Conservation (phyloP, 2,329 filamentous ascomycete genomes). For the Salinomyces thailandicus region DNA sequence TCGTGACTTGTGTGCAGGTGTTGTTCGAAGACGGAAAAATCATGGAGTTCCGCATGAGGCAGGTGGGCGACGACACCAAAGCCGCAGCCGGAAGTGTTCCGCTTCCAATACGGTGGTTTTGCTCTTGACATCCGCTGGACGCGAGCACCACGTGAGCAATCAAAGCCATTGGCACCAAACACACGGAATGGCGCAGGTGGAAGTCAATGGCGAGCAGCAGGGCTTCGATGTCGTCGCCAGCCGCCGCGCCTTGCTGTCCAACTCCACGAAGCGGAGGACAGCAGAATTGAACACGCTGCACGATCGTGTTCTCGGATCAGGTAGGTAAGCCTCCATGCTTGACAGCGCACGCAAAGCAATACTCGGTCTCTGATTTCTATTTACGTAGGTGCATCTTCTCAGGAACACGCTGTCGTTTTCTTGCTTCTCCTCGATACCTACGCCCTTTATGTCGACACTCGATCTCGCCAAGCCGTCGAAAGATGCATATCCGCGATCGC, state of each 20-base stretch:
- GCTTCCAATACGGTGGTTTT: too few relatives aligned
- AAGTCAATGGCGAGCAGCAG: slow-evolving; percentile 15
- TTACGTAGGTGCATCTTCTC: slow-evolving; percentile 5
- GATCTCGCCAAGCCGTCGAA: slow-evolving; percentile 74
- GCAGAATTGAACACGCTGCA: slow-evolving; percentile 35
- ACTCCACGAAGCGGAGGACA: slow-evolving; percentile 39
- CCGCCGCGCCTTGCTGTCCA: slow-evolving; percentile 33
- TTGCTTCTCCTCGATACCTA: slow-evolving; percentile 72
- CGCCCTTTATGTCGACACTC: slow-evolving; percentile 73
- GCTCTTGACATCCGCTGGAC: too few relatives aligned
- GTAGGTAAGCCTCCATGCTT: slow-evolving; percentile 24
- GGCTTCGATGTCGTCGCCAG: slow-evolving; percentile 17
- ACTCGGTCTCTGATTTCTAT: neutral
- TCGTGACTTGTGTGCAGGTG: too few relatives aligned
- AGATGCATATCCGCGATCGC: slow-evolving; percentile 63
- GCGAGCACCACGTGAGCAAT: too few relatives aligned
- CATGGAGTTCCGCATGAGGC: slow-evolving; percentile 1
- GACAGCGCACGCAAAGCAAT: neutral
- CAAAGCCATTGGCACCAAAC: too few relatives aligned
- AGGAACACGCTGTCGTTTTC: slow-evolving; percentile 22
- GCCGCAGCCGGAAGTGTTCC: neutral
- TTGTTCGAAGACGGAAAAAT: too few relatives aligned
- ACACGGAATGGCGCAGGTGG: slow-evolving; percentile 19
- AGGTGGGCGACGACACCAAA: neutral
- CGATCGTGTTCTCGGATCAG: slow-evolving; percentile 33